Conservation (phyloP, 805 yeast species). For the Kluyveromyces nonfermentans region DNA sequence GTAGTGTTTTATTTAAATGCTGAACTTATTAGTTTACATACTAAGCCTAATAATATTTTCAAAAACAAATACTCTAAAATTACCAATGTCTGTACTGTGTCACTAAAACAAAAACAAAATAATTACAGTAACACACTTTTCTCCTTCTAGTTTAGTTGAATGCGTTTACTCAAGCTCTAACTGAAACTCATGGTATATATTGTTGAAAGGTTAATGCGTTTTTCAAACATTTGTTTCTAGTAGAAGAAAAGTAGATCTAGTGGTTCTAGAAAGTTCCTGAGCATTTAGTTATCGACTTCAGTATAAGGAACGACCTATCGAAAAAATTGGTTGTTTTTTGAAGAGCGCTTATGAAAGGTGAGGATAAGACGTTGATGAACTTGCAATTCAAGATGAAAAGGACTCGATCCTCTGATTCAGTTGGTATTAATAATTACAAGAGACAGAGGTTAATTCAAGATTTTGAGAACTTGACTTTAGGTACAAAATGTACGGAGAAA, state of each 20-base stretch:
- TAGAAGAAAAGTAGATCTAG: too few relatives aligned
- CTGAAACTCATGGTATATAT: too few relatives aligned
- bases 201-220: not conserved
- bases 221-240: not conserved
- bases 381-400: conserved; percentile 18
- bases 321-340: not conserved
- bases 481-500: not conserved
- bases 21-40: not conserved
- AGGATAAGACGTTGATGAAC: conserved; percentile 5
- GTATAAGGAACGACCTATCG: not conserved
- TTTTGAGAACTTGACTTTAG: conserved; percentile 24
- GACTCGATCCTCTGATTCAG: conserved; percentile 19
- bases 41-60: not conserved
- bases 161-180: not conserved
- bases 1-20: not conserved
- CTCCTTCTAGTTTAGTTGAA: not conserved
- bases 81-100: not conserved
- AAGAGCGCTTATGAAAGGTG: too few relatives aligned
- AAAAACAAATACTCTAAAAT: too few relatives aligned
- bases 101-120: too few relatives aligned
- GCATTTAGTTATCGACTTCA: not conserved
- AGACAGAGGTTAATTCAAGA: conserved; percentile 25
- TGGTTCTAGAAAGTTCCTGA: not conserved
- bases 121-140: too few relatives aligned
- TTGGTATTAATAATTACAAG: conserved; percentile 26